Evolutionary conservation across 805 yeast genomes (phyloP).

Genomic region (Vanderwaltozyma tropicalis): DNA sequence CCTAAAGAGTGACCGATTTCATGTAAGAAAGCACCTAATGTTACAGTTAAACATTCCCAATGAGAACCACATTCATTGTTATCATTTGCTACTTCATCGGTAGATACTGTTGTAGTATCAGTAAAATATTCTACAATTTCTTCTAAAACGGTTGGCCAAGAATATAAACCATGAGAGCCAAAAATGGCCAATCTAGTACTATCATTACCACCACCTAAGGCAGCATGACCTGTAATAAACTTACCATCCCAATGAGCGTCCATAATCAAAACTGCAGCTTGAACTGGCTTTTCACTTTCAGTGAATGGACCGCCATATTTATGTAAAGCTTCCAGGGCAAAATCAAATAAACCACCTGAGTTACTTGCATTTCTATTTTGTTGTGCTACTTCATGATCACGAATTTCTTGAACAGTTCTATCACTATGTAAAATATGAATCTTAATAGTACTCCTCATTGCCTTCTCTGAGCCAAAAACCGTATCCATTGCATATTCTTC

Average conservation of each 20-base stretch:
- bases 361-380: constrained; percentile 67
- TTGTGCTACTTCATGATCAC: constrained; percentile 76
- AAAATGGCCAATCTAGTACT: constrained; percentile 73
- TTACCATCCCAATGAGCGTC: constrained; percentile 76
- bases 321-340: constrained; percentile 66
- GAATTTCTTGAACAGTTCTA: constrained; percentile 56
- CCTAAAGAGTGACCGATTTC: constrained; percentile 89
- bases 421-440: constrained; percentile 67
- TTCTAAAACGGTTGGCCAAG: constrained; percentile 85
- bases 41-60: constrained; percentile 83
- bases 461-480: constrained; percentile 31
- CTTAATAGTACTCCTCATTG: constrained; percentile 51
- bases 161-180: constrained; percentile 84
- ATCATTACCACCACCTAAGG: constrained; percentile 79
- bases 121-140: constrained; percentile 56
- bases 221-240: constrained; percentile 75
- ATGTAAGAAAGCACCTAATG: constrained; percentile 90
- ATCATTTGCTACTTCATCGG: constrained; percentile 80
- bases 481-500: constrained; percentile 55
- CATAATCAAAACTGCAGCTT: constrained; percentile 76
- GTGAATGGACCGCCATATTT: constrained; percentile 46
- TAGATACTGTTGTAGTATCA: constrained; percentile 58
- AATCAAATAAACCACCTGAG: constrained; percentile 65
- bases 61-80: constrained; percentile 70
- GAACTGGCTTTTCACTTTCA: constrained; percentile 39